Percentiles rank a stretch among this genome's conserved stretches.
These are phyloP conservation scores for Aurinia saxatilis DNA, from an alignment of 345 rosid genomes.

Conservation along the genomic window DNA sequence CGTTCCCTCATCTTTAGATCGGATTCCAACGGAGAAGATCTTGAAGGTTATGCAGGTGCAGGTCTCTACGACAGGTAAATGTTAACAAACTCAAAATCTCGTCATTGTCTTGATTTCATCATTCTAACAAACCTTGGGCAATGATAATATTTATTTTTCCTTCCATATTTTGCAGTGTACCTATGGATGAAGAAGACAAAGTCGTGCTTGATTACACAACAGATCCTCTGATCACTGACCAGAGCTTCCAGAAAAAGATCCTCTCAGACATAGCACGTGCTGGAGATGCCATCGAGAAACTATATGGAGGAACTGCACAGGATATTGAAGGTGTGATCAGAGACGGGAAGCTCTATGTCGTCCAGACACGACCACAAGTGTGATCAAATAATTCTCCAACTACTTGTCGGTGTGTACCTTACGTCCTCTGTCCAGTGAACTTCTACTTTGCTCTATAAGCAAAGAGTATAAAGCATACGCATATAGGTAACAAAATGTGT, in stretches of 20 bases:
- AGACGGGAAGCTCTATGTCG: conserved; percentile 83
- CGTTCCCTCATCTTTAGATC: conserved; percentile 92
- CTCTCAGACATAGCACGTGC: conserved; percentile 77
- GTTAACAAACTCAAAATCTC: background rate
- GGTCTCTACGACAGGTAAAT: conserved; percentile 97
- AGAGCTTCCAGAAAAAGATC: conserved; percentile 49
- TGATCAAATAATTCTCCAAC: conserved; percentile 27
- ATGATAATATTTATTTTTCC: background rate
- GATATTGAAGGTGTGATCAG: conserved; percentile 94
- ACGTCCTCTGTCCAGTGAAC: background rate
- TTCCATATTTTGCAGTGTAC: conserved; percentile 51
- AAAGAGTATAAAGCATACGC: conserved; percentile 4
- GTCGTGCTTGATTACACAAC: conserved; percentile 74
- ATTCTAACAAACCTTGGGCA: background rate
- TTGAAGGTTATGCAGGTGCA: conserved; percentile 99
- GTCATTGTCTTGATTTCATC: background rate
- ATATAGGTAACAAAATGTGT: conserved; percentile 11
- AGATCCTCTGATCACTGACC: conserved; percentile 59
- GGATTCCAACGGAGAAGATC: conserved; percentile 97
- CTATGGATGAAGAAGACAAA: conserved; percentile 90
- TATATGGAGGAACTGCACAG: conserved; percentile 86
- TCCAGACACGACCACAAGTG: conserved; percentile 97
- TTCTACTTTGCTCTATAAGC: conserved; percentile 6
- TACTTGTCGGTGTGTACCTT: background rate
- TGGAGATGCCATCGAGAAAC: conserved; percentile 74